These are phyloP conservation scores for Ophiosphaerella korrae DNA, from an alignment of 2,329 filamentous ascomycete species.

Conservation along the genomic window DNA sequence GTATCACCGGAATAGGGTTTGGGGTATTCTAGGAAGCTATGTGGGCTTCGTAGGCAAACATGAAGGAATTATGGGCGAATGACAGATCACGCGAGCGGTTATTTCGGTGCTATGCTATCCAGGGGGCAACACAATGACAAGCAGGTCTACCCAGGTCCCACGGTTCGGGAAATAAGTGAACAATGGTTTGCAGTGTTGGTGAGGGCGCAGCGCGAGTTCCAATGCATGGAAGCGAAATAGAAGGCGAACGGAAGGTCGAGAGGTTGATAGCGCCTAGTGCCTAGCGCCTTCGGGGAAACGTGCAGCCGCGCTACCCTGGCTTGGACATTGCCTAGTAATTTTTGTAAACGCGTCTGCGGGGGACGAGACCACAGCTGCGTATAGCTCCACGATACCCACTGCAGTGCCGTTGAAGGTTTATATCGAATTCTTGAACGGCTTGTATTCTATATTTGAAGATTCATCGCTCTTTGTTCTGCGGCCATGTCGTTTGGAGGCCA, in stretches of 20 bases:
- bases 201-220: constrained; percentile 22
- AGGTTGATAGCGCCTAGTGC: constrained; percentile 4
- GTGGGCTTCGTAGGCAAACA: background rate
- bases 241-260: constrained; percentile 21
- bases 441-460: background rate
- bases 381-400: constrained; percentile 24
- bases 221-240: constrained; percentile 36
- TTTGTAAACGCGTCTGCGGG: constrained; percentile 39
- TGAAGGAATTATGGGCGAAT: background rate
- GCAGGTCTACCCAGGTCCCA: background rate
- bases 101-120: background rate
- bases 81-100: constrained; percentile 11
- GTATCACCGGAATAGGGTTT: background rate
- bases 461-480: constrained; percentile 18
- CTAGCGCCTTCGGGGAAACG: constrained; percentile 14
- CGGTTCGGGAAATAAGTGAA: background rate
- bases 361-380: constrained; percentile 29
- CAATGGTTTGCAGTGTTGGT: constrained; percentile 2
- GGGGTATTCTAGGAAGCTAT: background rate
- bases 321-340: constrained; percentile 32
- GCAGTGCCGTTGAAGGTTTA: constrained; percentile 4
- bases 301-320: constrained; percentile 7
- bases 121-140: background rate
- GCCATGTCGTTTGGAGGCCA: constrained; percentile 96
- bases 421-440: background rate